Percentiles rank a stretch among this genome's conserved stretches.
These are phyloP conservation scores for Alnus rubra DNA, from an alignment of 306 rosid genomes.

Conservation along the genomic window DNA sequence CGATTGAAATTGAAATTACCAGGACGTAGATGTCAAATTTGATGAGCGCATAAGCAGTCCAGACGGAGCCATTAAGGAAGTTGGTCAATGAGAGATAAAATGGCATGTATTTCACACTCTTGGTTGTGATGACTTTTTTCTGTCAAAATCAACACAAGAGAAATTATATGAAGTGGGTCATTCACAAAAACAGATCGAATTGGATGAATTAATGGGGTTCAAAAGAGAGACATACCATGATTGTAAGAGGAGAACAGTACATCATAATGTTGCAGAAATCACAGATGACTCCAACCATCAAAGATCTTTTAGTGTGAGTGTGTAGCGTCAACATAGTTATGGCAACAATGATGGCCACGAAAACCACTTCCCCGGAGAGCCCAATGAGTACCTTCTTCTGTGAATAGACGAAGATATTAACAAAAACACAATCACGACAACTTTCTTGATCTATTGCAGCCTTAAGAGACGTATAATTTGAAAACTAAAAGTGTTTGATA, in stretches of 20 bases:
- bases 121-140: slow-evolving; percentile 59
- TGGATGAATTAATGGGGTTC: too few species aligned
- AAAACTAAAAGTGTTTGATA: too few species aligned
- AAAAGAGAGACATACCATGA: slow-evolving; percentile 47
- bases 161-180: too few species aligned
- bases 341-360: slow-evolving; percentile 37
- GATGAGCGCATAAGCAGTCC: slow-evolving; percentile 83
- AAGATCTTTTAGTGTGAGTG: slow-evolving; percentile 41
- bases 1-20: slow-evolving; percentile 27
- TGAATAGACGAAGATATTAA: neutral
- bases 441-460: too few species aligned
- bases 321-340: slow-evolving; percentile 43
- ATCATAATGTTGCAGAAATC: slow-evolving; percentile 70
- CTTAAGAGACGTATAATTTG: too few species aligned
- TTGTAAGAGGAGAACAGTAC: slow-evolving; percentile 69
- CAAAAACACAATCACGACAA: neutral
- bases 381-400: slow-evolving; percentile 45
- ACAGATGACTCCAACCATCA: slow-evolving; percentile 61
- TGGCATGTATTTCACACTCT: slow-evolving; percentile 82
- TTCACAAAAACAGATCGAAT: too few species aligned
- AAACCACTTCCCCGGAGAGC: slow-evolving; percentile 30
- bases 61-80: slow-evolving; percentile 61
- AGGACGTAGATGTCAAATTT: slow-evolving; percentile 54
- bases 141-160: slow-evolving; percentile 16
- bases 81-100: slow-evolving; percentile 66